Base-by-base conservation (phyloP, 306 rosid species). In the Sicyos edulis region DNA sequence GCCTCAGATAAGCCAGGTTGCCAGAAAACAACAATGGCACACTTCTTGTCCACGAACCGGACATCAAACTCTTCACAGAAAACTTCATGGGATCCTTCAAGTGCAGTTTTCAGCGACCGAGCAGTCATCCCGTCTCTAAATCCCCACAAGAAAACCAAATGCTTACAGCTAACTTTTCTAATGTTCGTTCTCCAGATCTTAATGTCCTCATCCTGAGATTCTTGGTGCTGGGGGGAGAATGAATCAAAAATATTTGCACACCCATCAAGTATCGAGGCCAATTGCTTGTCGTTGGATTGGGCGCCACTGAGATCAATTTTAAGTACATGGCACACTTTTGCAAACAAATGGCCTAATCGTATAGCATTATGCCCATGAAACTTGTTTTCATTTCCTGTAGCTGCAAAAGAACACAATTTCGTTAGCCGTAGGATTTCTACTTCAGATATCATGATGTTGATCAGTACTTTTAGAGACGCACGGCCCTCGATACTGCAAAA, bases 111-210 rank as follows among this genome's bases (percentile, higher is more conserved):
- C 66, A 88, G 76, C 76, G 37, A 82, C 73, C 86, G 81, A 2
- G 96, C 90, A 9, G 91, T 92, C 75, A 75, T 71, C 15, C 89
- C 86, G 47, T 34, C 54, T 55, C 82, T 78, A 64, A 88, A 90
- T 78, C 96, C 96, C 98, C 98, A 90, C 74, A 90, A 51, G 87
- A 90, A 88, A 54, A 87, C 86, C 82, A 86, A 72, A 53, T 90
- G 78, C 61, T 79, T 80, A 58, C 83, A 77, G 68, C 75, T 83
- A 63, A 88, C 83, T 75, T 78, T 87, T 81, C 78, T 84, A 75
- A 83, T 42, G 21, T 74, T 81, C 51, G 79, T 82, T 51, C 78
- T 71, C 96, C 96, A 90, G 26, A 90, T 72, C 24, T 77, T 65
- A 44, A 92, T 22, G 54, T 80, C 79, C 19, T 32, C 84, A 10